Conservation (phyloP, 2,329 filamentous ascomycete species). For the Canariomyces notabilis region DNA sequence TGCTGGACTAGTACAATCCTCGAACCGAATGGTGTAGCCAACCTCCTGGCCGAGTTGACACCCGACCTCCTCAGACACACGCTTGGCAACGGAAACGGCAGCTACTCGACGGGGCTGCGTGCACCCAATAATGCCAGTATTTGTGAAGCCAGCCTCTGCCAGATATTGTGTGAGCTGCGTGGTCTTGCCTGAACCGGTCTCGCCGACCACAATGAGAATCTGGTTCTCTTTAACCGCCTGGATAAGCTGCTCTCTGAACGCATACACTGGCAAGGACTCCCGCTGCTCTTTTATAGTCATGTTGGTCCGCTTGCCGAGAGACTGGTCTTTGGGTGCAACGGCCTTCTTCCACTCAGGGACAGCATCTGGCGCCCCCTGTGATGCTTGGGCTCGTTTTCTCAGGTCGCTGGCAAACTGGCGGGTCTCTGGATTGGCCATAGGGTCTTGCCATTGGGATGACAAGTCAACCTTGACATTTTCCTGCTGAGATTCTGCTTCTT, state of each 20-base stretch:
- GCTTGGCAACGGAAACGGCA: slow-evolving; percentile 95
- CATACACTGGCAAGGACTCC: slow-evolving; percentile 82
- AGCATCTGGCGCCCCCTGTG: slow-evolving; percentile 53
- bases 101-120: slow-evolving; percentile 96
- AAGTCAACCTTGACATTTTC: slow-evolving; percentile 78
- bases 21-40: slow-evolving; percentile 95
- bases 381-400: slow-evolving; percentile 53
- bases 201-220: slow-evolving; percentile 90
- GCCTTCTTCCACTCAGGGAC: slow-evolving; percentile 92
- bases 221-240: slow-evolving; percentile 85
- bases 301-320: slow-evolving; percentile 78
- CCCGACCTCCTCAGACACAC: slow-evolving; percentile 92
- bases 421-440: slow-evolving; percentile 82
- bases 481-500: slow-evolving; percentile 76
- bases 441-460: slow-evolving; percentile 90
- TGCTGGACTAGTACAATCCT: slow-evolving; percentile 80
- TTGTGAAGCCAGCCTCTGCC: slow-evolving; percentile 84
- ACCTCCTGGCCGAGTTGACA: slow-evolving; percentile 88
- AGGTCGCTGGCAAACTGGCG: slow-evolving; percentile 86
- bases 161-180: slow-evolving; percentile 95
- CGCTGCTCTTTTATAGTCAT: slow-evolving; percentile 95
- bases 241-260: slow-evolving; percentile 81
- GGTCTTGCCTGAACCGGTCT: slow-evolving; percentile 95
- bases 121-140: slow-evolving; percentile 86
- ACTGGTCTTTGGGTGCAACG: slow-evolving; percentile 71